These are phyloP conservation scores for Xylariales sp. DNA, from an alignment of 2,329 filamentous ascomycete species.

Conservation along the genomic window DNA sequence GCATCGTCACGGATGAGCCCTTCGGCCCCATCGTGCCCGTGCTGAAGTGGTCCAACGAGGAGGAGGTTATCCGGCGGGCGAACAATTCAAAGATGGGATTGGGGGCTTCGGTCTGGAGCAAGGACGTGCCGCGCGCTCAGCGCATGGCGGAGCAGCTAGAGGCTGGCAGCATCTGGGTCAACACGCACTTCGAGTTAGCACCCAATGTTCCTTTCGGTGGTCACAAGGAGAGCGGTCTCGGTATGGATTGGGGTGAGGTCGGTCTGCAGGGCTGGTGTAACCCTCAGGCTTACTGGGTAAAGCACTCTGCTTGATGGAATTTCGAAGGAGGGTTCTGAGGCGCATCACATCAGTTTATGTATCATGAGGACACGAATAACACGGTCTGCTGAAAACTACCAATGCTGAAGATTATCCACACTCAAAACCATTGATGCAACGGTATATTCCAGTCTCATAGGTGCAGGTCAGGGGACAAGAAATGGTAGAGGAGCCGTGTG, in stretches of 20 bases:
- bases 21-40: constrained; percentile 45
- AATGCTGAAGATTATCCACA: too few species aligned
- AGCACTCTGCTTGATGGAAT: constrained; percentile 2
- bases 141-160: constrained; percentile 41
- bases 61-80: constrained; percentile 40
- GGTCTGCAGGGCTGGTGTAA: constrained; percentile 11
- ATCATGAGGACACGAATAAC: too few species aligned
- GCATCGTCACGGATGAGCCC: constrained; percentile 52
- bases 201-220: constrained; percentile 41
- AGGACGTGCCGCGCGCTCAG: constrained; percentile 42
- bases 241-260: constrained; percentile 9
- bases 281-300: constrained; percentile 5
- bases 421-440: too few species aligned
- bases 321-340: too few species aligned
- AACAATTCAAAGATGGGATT: constrained; percentile 47
- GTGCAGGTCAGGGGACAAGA: too few species aligned
- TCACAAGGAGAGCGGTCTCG: constrained; percentile 30
- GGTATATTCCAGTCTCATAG: too few species aligned
- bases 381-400: too few species aligned
- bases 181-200: constrained; percentile 35
- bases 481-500: too few species aligned
- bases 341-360: too few species aligned
- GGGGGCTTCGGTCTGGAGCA: constrained; percentile 48
- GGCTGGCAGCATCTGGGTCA: constrained; percentile 52
- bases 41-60: constrained; percentile 37